A percentile compares a stretch with the other conserved stretches of the same genome.
Evolutionary conservation across 2,329 filamentous ascomycete species (phyloP).

Genomic region (Pyrenophora tritici-repentis): DNA sequence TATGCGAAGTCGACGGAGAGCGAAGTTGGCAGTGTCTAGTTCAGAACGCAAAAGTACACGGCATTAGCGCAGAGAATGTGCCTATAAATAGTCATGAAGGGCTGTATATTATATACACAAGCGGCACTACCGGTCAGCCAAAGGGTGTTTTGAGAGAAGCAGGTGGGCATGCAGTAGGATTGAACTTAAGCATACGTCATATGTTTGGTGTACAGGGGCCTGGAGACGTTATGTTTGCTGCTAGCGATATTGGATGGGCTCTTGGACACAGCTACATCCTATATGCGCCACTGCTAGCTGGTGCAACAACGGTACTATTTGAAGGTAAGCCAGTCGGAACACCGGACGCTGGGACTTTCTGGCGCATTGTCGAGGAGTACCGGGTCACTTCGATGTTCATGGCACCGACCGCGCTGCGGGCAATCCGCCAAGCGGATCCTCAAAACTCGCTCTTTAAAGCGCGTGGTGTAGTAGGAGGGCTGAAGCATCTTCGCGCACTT

Average conservation of each 20-base stretch:
- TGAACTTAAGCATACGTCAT: conserved; percentile 80
- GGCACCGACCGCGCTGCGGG: conserved; percentile 79
- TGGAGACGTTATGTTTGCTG: conserved; percentile 74
- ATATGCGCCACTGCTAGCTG: conserved; percentile 82
- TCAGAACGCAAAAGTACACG: conserved; percentile 69
- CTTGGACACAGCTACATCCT: conserved; percentile 77
- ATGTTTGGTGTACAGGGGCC: conserved; percentile 81
- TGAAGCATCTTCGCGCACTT: too few species aligned
- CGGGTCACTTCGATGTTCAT: conserved; percentile 80
- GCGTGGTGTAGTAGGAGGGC: too few species aligned
- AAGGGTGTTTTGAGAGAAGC: conserved; percentile 84
- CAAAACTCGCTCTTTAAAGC: too few species aligned
- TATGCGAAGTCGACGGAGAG: conserved; percentile 63
- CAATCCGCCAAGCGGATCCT: too few species aligned
- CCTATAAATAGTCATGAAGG: conserved; percentile 69
- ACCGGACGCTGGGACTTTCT: conserved; percentile 83
- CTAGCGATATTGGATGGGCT: conserved; percentile 90
- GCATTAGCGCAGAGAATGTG: conserved; percentile 73
- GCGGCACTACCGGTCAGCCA: conserved; percentile 77
- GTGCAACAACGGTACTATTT: conserved; percentile 84
- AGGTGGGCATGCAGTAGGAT: conserved; percentile 82
- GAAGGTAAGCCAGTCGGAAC: conserved; percentile 88
- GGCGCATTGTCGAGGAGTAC: conserved; percentile 83
- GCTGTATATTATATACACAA: conserved; percentile 90
- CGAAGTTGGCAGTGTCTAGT: conserved; percentile 76